Percentiles rank a stretch among this genome's conserved stretches.
Conservation (phyloP, 306 rosid genomes). For the Cyamopsis tetragonoloba region DNA sequence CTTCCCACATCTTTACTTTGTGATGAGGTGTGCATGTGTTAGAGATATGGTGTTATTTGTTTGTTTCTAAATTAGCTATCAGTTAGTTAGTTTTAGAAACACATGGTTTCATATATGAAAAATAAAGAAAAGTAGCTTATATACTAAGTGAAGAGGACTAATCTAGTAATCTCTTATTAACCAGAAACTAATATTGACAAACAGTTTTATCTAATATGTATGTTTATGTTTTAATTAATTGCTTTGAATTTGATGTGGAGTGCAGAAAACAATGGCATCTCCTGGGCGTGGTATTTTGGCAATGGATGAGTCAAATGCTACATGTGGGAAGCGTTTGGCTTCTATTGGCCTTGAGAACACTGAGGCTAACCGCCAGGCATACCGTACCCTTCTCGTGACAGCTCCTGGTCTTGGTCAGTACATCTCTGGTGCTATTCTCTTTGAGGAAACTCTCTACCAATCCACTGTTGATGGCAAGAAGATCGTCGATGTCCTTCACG, state of each 20-base stretch:
- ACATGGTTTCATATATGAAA: too few relatives aligned
- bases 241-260: neutral
- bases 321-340: slow-evolving; percentile 88
- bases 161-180: too few relatives aligned
- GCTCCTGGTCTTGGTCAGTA: slow-evolving; percentile 70
- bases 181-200: too few relatives aligned
- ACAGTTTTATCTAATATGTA: too few relatives aligned
- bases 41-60: too few relatives aligned
- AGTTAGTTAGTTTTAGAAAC: too few relatives aligned
- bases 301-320: slow-evolving; percentile 93
- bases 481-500: slow-evolving; percentile 67
- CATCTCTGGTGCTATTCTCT: slow-evolving; percentile 88
- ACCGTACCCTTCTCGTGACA: slow-evolving; percentile 73
- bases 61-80: too few relatives aligned
- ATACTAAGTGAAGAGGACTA: too few relatives aligned
- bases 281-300: slow-evolving; percentile 96
- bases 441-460: slow-evolving; percentile 96
- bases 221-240: too few relatives aligned
- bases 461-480: slow-evolving; percentile 76
- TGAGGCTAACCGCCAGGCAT: slow-evolving; percentile 89
- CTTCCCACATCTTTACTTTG: too few relatives aligned
- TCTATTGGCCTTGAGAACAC: slow-evolving; percentile 95
- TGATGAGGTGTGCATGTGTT: too few relatives aligned
- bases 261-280: slow-evolving; percentile 74
- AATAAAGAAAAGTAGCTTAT: too few relatives aligned